A percentile compares a stretch with the other conserved stretches of the same genome.
These are phyloP conservation scores for Breynia disticha DNA, from an alignment of 441 rosid species.

Conservation along the genomic window DNA sequence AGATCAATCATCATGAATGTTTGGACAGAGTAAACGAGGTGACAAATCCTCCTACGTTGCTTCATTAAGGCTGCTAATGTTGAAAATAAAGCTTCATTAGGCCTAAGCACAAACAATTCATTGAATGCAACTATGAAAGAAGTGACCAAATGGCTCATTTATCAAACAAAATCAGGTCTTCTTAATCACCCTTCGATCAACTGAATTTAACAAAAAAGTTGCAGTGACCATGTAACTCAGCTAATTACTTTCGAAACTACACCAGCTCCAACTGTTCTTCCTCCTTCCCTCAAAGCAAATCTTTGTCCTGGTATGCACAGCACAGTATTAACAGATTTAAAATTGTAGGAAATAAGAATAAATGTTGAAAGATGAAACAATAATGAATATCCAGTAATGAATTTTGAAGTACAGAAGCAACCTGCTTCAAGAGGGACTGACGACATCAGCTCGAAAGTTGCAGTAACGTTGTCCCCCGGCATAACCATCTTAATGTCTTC, in stretches of 20 bases:
- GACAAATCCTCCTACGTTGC: conserved; percentile 11
- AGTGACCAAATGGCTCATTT: too few species aligned
- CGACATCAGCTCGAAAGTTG: conserved; percentile 46
- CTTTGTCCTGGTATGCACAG: conserved; percentile 30
- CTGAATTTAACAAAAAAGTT: too few species aligned
- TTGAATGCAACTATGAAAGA: too few species aligned
- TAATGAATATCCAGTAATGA: too few species aligned
- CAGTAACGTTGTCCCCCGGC: conserved; percentile 88
- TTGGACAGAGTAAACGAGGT: conserved; percentile 2
- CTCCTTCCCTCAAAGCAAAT: conserved; percentile 98
- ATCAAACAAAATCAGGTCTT: conserved; percentile 6
- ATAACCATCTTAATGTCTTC: conserved; percentile 84
- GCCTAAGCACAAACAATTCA: too few species aligned
- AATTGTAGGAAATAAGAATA: too few species aligned
- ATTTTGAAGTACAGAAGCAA: conserved; percentile 11
- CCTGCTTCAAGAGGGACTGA: conserved; percentile 62
- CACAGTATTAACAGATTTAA: too few species aligned
- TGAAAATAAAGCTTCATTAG: conserved; percentile 12
- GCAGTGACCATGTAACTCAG: conserved; percentile 28
- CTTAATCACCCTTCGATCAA: neutral
- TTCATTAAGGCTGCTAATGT: conserved; percentile 10
- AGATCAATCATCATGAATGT: conserved; percentile 8
- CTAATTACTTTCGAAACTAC: conserved; percentile 68
- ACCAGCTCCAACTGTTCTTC: conserved; percentile 77
- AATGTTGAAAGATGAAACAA: neutral